Evolutionary conservation across 805 yeast species (phyloP), one percentile per base, ranked within the genome.

Genomic region (Pichia gijzeniarum): DNA sequence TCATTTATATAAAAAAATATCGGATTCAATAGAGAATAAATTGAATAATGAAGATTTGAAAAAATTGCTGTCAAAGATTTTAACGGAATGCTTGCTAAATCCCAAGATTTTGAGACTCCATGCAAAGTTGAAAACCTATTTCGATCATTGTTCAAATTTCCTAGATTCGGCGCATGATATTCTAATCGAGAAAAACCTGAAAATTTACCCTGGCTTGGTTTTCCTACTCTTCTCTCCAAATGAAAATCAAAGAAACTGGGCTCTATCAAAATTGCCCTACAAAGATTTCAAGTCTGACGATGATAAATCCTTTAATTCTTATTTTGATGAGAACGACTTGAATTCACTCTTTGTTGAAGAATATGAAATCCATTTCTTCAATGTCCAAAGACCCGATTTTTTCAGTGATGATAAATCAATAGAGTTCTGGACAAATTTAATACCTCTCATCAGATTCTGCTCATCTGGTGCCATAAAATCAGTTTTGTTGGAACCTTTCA

Each of bases 221-320:
- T 78, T 68, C 57, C 68, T 79, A 33, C 55, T 77, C 47, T 76
- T 79, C 46, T 80, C 76, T 44, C 88, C 85, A 1, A 63, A 67
- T 16, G 55, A 56, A 0, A 63, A 59, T 4, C 76, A 77, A 52
- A 64, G 68, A 30, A 49, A 54, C 1, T 81, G 84, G 82, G 74
- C 82, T 0, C 51, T 67, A 44, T 48, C 60, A 48, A 27, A 58
- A 54, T 44, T 57, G 61, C 50, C 64, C 48, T 32, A 51, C 48
- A 21, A 43, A 16, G 19, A 30, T 5, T 18, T 38, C 13, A 30
- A 45, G 48, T 2, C 47, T 44, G 38, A 51, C 47, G 5, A 41
- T 28, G 39, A 48, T 21, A 33, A 13, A n/a, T 21, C 13, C n/a
- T 16, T 36, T 7, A 20, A 12, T 13, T 13, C 35, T 20, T 38